Evolutionary conservation across 176 grass and related monocot species (phyloP).

Genomic region (Carex pumila): DNA sequence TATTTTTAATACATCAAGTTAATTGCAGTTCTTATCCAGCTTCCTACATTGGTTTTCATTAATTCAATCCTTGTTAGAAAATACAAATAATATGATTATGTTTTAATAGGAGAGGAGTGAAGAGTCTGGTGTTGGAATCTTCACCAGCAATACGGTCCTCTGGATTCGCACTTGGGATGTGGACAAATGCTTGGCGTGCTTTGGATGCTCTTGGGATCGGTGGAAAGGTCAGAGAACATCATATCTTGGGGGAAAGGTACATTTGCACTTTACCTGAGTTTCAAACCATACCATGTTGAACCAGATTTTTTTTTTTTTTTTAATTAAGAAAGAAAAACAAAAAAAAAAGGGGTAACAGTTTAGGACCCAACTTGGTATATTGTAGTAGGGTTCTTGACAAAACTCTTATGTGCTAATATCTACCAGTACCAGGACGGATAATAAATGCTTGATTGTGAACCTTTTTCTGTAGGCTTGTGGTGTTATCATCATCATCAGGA

Average conservation of each 20-base stretch:
- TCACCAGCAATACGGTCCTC: constrained; percentile 44
- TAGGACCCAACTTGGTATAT: neutral
- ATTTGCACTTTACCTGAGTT: neutral
- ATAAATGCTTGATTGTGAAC: neutral
- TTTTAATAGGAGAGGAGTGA: constrained; percentile 47
- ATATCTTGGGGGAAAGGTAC: constrained; percentile 28
- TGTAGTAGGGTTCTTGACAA: neutral
- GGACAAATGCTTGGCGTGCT: constrained; percentile 59
- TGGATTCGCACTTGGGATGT: constrained; percentile 40
- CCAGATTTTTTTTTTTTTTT: neutral
- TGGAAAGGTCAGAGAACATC: constrained; percentile 45
- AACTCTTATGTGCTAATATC: neutral
- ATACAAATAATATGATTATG: neutral
- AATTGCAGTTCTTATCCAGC: neutral
- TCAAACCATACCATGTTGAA: neutral
- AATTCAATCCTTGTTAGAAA: neutral
- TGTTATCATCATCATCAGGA: neutral
- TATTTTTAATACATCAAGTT: neutral
- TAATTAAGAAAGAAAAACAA: neutral
- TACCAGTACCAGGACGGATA: neutral
- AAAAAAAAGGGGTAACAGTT: neutral
- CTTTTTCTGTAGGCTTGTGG: neutral
- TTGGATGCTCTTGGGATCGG: constrained; percentile 68
- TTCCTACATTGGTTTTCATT: neutral
- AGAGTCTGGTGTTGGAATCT: constrained; percentile 73